These are phyloP conservation scores for Pulveroboletus sp. DNA, from an alignment of 768 basidiomycete genomes.

Conservation along the genomic window DNA sequence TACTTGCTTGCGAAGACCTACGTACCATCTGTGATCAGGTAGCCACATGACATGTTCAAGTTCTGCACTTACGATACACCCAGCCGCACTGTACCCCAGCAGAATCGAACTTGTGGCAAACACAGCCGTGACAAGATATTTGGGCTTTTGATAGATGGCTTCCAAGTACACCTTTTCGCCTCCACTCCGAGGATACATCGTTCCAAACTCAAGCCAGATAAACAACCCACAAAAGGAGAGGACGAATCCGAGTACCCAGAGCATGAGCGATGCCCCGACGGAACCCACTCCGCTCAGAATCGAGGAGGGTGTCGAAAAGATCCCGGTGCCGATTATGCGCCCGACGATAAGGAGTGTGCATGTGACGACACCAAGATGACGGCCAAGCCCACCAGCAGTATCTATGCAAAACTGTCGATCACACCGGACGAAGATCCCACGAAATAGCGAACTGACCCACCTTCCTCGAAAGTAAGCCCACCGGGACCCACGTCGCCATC, in stretches of 20 bases:
- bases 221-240: conserved; percentile 58
- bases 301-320: conserved; percentile 57
- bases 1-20: conserved; percentile 35
- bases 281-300: conserved; percentile 55
- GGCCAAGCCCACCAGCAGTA: conserved; percentile 51
- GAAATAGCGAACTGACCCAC: conserved; percentile 16
- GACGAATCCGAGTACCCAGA: conserved; percentile 58
- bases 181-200: conserved; percentile 58
- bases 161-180: conserved; percentile 64
- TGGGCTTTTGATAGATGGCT: conserved; percentile 46
- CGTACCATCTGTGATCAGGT: neutral
- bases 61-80: conserved; percentile 42
- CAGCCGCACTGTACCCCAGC: conserved; percentile 38
- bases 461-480: conserved; percentile 47
- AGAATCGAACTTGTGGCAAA: conserved; percentile 49
- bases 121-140: conserved; percentile 44
- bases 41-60: neutral
- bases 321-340: conserved; percentile 54
- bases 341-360: conserved; percentile 56
- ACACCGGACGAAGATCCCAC: neutral
- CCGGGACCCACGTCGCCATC: conserved; percentile 36
- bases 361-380: conserved; percentile 50
- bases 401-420: conserved; percentile 24
- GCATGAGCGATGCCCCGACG: conserved; percentile 55
- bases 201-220: conserved; percentile 60